Conservation (phyloP, 768 basidiomycete genomes). For the Mycena alexandri region DNA sequence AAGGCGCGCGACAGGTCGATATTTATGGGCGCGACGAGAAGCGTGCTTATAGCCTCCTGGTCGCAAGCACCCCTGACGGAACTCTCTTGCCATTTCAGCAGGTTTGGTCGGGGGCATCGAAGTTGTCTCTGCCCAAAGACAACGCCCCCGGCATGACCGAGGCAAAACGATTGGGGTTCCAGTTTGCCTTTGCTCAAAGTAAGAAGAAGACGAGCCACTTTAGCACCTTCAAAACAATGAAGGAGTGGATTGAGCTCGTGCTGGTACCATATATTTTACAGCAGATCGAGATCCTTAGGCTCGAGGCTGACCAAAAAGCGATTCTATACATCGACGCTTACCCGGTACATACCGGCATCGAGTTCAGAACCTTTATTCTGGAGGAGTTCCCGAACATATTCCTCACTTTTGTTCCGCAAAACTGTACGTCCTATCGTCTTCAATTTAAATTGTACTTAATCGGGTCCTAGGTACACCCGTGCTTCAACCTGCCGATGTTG, state of each 20-base stretch:
- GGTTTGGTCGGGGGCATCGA: slow-evolving; percentile 41
- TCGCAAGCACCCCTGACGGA: slow-evolving; percentile 30
- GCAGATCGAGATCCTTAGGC: slow-evolving; percentile 31
- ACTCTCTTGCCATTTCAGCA: slow-evolving; percentile 49
- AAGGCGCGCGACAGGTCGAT: neutral
- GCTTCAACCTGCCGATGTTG: too few species aligned
- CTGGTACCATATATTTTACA: slow-evolving; percentile 26
- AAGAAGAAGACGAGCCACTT: too few species aligned
- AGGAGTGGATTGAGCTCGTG: slow-evolving; percentile 39
- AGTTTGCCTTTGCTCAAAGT: slow-evolving; percentile 42
- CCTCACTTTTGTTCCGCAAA: neutral
- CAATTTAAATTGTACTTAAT: neutral
- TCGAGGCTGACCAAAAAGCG: slow-evolving; percentile 35
- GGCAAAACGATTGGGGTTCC: slow-evolving; percentile 34
- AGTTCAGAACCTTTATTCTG: neutral
- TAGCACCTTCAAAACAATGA: slow-evolving; percentile 45
- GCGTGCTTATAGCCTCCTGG: neutral
- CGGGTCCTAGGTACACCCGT: neutral
- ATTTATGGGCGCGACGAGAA: neutral
- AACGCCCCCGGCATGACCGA: slow-evolving; percentile 28
- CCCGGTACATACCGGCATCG: neutral
- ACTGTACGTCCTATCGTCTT: neutral
- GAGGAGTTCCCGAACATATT: neutral
- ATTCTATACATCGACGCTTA: slow-evolving; percentile 45
- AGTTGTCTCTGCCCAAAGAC: slow-evolving; percentile 34